Evolutionary conservation across 2,329 filamentous ascomycete genomes (phyloP).

Genomic region (Clonostachys byssicola): DNA sequence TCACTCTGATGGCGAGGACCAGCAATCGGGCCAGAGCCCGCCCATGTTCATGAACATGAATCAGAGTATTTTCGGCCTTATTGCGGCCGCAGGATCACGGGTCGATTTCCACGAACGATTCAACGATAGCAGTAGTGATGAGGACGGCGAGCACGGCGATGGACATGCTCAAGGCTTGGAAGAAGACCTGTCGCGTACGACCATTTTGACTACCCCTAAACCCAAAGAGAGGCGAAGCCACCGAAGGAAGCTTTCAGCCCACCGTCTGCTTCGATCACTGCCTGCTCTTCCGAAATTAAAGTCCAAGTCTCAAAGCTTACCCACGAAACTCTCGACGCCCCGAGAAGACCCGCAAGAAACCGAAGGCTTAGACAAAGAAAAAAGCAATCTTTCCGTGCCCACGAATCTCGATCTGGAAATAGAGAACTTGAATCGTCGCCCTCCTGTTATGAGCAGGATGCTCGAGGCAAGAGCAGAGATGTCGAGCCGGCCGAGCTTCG

Average conservation of each 20-base stretch:
- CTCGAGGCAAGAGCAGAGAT: constrained; percentile 67
- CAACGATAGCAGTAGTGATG: constrained; percentile 75
- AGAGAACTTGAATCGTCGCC: constrained; percentile 41
- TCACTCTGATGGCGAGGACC: constrained; percentile 42
- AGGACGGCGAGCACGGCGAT: constrained; percentile 49
- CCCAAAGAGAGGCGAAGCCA: constrained; percentile 29
- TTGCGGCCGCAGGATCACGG: constrained; percentile 80
- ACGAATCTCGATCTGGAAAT: constrained; percentile 3
- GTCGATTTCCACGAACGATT: constrained; percentile 80
- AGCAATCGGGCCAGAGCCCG: constrained; percentile 33
- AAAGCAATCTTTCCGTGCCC: constrained; percentile 14
- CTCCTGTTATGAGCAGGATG: constrained; percentile 75
- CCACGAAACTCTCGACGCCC: constrained; percentile 29
- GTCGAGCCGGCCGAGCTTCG: constrained; percentile 52
- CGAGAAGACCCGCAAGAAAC: constrained; percentile 22
- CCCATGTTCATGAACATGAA: constrained; percentile 73
- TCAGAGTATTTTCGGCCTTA: constrained; percentile 90
- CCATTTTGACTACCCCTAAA: constrained; percentile 26
- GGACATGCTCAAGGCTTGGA: background rate
- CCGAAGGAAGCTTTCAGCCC: constrained; percentile 58
- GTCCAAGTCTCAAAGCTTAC: constrained; percentile 33
- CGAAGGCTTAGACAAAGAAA: constrained; percentile 5
- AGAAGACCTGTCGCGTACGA: constrained; percentile 33
- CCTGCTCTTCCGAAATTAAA: constrained; percentile 50
- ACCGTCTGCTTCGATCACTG: constrained; percentile 62